Evolutionary conservation across 768 basidiomycete species (phyloP).

Genomic region (Lanmaoa rubissima): DNA sequence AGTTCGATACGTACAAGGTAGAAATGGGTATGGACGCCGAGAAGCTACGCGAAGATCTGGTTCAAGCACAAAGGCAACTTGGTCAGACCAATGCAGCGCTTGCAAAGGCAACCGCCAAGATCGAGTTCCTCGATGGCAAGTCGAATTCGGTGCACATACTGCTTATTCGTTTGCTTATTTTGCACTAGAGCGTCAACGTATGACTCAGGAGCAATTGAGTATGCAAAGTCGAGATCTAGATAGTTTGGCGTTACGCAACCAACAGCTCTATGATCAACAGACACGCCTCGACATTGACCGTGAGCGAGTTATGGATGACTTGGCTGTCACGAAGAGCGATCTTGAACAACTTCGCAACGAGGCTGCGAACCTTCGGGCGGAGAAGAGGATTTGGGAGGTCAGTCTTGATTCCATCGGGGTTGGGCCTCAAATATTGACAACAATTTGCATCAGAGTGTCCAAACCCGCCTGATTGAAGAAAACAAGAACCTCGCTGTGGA

Average conservation of each 20-base stretch:
- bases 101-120: conserved; percentile 82
- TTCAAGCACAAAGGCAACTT: conserved; percentile 62
- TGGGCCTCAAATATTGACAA: background rate
- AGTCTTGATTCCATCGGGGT: conserved; percentile 14
- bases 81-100: conserved; percentile 62
- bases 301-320: conserved; percentile 64
- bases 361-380: conserved; percentile 82
- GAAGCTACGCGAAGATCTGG: conserved; percentile 69
- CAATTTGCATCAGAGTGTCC: conserved; percentile 56
- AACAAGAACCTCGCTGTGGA: conserved; percentile 79
- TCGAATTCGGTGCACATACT: background rate
- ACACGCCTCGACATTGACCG: conserved; percentile 75
- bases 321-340: conserved; percentile 54
- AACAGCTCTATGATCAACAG: conserved; percentile 70
- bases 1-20: conserved; percentile 75
- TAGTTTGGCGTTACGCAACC: conserved; percentile 64
- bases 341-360: conserved; percentile 84
- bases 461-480: conserved; percentile 79
- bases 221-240: conserved; percentile 66
- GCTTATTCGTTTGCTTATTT: background rate
- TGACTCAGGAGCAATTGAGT: conserved; percentile 65
- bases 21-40: conserved; percentile 81
- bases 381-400: conserved; percentile 94
- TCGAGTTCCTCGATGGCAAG: conserved; percentile 75
- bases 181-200: conserved; percentile 60